Percentiles rank a stretch among this genome's conserved stretches.
Evolutionary conservation across 1,284 basidiomycete genomes (phyloP).

Genomic region (Irpex rosettiformis): DNA sequence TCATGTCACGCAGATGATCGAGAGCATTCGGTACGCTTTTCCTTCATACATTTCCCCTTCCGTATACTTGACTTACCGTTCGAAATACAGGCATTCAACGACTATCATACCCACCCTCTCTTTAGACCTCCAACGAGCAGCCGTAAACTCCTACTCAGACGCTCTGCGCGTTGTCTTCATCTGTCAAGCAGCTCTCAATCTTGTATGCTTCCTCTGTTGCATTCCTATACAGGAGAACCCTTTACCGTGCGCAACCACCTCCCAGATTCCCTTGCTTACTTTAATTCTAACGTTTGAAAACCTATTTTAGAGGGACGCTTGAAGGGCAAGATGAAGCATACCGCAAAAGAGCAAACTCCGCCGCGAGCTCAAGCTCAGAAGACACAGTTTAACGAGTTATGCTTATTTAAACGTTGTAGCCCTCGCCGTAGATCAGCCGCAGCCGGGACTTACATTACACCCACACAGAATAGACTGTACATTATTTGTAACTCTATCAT

Average conservation of each 20-base stretch:
- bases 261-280: neutral
- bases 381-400: constrained; percentile 11
- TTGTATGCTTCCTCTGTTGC: constrained; percentile 61
- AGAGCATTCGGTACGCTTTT: constrained; percentile 55
- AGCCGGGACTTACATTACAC: neutral
- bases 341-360: constrained; percentile 32
- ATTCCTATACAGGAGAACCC: constrained; percentile 74
- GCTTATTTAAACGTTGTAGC: constrained; percentile 3
- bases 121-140: constrained; percentile 58
- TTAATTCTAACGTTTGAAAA: constrained; percentile 13
- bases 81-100: constrained; percentile 66
- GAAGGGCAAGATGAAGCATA: constrained; percentile 59
- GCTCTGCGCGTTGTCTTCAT: constrained; percentile 87
- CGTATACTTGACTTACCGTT: neutral
- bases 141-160: constrained; percentile 79
- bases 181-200: constrained; percentile 61
- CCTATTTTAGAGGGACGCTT: constrained; percentile 47
- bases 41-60: neutral
- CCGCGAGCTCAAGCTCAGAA: constrained; percentile 13
- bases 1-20: too few relatives aligned
- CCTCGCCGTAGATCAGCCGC: neutral
- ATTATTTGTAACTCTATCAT: constrained; percentile 1
- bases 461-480: neutral
- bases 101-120: constrained; percentile 74
- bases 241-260: constrained; percentile 52